These are phyloP conservation scores for Flueggea neowawraea DNA, from an alignment of 441 rosid genomes.

Conservation along the genomic window DNA sequence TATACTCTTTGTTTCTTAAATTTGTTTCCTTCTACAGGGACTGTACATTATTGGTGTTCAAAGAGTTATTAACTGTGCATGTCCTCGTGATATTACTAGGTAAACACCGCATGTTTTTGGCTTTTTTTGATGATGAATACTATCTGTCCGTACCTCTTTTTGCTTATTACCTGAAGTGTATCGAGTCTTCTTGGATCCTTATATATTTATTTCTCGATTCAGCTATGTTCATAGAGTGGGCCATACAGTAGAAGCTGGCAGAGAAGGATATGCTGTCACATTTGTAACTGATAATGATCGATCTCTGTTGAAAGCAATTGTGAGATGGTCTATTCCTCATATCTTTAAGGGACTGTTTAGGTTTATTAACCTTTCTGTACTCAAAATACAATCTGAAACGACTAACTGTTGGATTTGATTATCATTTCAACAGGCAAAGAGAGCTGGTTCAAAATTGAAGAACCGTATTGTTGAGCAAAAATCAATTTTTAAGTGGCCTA, in stretches of 20 bases:
- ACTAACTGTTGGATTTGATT: not conserved
- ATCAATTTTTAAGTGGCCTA: conserved; percentile 88
- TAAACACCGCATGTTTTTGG: conserved; percentile 14
- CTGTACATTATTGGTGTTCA: conserved; percentile 98
- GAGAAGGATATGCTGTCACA: conserved; percentile 97
- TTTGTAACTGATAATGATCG: conserved; percentile 93
- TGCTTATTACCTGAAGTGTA: not conserved
- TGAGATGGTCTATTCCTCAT: conserved; percentile 33
- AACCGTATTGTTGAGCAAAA: conserved; percentile 87
- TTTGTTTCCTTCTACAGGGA: conserved; percentile 44
- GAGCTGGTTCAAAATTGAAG: conserved; percentile 90
- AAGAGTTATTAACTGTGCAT: conserved; percentile 93
- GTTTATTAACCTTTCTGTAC: not conserved
- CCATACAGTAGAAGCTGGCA: conserved; percentile 97
- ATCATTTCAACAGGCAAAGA: conserved; percentile 60
- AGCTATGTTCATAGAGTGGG: conserved; percentile 98
- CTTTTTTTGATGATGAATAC: conserved; percentile 4
- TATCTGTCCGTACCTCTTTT: not conserved
- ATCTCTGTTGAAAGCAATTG: conserved; percentile 92
- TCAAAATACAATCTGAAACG: not conserved
- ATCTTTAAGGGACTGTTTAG: not conserved
- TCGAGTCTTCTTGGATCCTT: not conserved
- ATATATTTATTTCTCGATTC: conserved; percentile 12
- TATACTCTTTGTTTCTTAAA: not conserved
- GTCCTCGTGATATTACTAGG: conserved; percentile 98